Evolutionary conservation across 2,329 filamentous ascomycete species (phyloP).

Genomic region (Penicillium janthinellum): DNA sequence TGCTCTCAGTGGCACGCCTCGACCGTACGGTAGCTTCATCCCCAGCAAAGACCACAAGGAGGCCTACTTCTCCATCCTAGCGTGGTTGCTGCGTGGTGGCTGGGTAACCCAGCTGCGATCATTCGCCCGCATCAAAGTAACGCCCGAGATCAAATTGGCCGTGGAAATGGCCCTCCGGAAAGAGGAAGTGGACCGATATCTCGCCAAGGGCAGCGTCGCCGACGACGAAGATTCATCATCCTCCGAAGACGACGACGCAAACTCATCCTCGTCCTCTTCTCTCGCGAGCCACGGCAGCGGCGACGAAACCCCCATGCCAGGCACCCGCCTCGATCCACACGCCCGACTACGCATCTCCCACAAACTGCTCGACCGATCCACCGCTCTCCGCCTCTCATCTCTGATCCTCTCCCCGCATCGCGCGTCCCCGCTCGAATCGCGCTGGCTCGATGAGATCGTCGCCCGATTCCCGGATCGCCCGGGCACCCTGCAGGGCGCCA

Average conservation of each 20-base stretch:
- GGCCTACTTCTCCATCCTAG: slow-evolving; percentile 85
- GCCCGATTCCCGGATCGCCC: slow-evolving; percentile 38
- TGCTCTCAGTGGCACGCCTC: slow-evolving; percentile 75
- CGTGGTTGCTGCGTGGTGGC: slow-evolving; percentile 87
- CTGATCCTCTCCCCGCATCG: slow-evolving; percentile 77
- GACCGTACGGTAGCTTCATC: slow-evolving; percentile 79
- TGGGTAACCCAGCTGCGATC: slow-evolving; percentile 94
- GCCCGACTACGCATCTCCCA: slow-evolving; percentile 33
- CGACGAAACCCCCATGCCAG: slow-evolving; percentile 40
- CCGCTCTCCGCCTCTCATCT: slow-evolving; percentile 54
- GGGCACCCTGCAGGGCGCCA: slow-evolving; percentile 7
- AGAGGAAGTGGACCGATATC: slow-evolving; percentile 57
- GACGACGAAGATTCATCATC: slow-evolving; percentile 21
- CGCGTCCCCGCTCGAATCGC: slow-evolving; percentile 74
- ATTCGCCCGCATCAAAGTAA: slow-evolving; percentile 85
- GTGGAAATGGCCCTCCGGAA: slow-evolving; percentile 72
- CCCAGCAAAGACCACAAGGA: slow-evolving; percentile 85
- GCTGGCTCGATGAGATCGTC: slow-evolving; percentile 61
- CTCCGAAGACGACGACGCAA: slow-evolving; percentile 29
- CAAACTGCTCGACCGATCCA: slow-evolving; percentile 38
- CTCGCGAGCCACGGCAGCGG: slow-evolving; percentile 43
- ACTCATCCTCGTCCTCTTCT: slow-evolving; percentile 43
- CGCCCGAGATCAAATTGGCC: slow-evolving; percentile 77
- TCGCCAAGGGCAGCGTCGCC: slow-evolving; percentile 32
- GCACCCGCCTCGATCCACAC: slow-evolving; percentile 28